Evolutionary conservation across 2,329 filamentous ascomycete genomes (phyloP).

Genomic region (Fusarium xyrophilum): DNA sequence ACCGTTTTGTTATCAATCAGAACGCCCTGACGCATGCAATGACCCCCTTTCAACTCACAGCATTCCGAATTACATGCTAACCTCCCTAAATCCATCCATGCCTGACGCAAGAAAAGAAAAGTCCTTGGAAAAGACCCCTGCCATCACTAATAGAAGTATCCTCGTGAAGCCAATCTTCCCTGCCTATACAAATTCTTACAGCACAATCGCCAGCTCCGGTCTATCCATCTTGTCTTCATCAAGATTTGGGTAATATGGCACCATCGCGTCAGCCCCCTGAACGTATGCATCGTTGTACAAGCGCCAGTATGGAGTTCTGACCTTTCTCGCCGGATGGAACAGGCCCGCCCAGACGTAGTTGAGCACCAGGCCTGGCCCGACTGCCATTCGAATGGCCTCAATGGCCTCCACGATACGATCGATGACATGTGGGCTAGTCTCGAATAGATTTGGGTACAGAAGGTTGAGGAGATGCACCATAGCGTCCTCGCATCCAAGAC

Average conservation of each 20-base stretch:
- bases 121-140: conserved; percentile 22
- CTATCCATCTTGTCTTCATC: conserved; percentile 81
- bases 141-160: conserved; percentile 1
- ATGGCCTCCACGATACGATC: conserved; percentile 98
- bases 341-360: conserved; percentile 98
- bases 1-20: conserved; percentile 39
- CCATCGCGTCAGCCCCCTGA: conserved; percentile 89
- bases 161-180: conserved; percentile 12
- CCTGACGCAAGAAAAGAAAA: conserved; percentile 11
- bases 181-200: conserved; percentile 58
- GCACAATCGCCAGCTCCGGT: conserved; percentile 81
- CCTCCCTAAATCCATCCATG: conserved; percentile 23
- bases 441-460: conserved; percentile 95
- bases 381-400: conserved; percentile 91
- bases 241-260: conserved; percentile 92
- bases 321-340: conserved; percentile 96
- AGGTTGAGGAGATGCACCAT: conserved; percentile 98
- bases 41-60: conserved; percentile 31
- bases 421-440: conserved; percentile 97
- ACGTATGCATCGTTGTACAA: conserved; percentile 98
- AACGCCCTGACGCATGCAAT: conserved; percentile 42
- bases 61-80: conserved; percentile 40
- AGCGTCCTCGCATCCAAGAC: conserved; percentile 94
- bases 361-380: conserved; percentile 90
- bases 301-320: conserved; percentile 93